Percentiles rank a stretch among this genome's conserved stretches.
Conservation (phyloP, 2,329 filamentous ascomycete species). For the Annulohypoxylon truncatum region DNA sequence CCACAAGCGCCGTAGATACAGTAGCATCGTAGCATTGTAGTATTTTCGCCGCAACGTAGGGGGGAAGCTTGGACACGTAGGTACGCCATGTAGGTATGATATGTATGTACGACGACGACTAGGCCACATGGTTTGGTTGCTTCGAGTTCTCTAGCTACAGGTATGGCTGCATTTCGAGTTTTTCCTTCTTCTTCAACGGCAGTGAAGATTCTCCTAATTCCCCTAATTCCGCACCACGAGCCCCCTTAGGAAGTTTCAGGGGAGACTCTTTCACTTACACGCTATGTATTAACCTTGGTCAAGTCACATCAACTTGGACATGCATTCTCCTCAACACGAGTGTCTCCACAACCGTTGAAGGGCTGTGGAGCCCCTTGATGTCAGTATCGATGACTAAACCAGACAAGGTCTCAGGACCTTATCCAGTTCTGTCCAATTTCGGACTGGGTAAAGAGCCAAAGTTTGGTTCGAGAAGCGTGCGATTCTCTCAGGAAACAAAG, state of each 20-base stretch:
- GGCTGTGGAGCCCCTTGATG: constrained; percentile 36
- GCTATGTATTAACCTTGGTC: constrained; percentile 8
- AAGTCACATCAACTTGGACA: constrained; percentile 30
- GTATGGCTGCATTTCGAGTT: constrained; percentile 18
- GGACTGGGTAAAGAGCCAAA: constrained; percentile 33
- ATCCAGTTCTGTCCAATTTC: constrained; percentile 30
- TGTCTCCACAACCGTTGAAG: constrained; percentile 33
- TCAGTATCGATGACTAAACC: constrained; percentile 36
- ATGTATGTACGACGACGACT: constrained; percentile 35
- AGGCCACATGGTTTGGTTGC: constrained; percentile 49
- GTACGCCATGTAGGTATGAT: constrained; percentile 13
- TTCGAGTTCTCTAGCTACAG: constrained; percentile 35
- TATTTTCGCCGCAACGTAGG: constrained; percentile 41
- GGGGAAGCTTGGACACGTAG: constrained; percentile 19
- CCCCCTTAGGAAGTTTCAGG: constrained; percentile 31
- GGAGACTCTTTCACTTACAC: constrained; percentile 24
- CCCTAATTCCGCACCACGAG: constrained; percentile 31
- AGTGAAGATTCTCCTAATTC: constrained; percentile 33
- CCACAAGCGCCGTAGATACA: constrained; percentile 34
- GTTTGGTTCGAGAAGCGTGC: constrained; percentile 36
- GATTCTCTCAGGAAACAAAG: constrained; percentile 20
- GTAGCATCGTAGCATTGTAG: constrained; percentile 19
- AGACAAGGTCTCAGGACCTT: constrained; percentile 28
- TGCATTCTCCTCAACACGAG: constrained; percentile 38
- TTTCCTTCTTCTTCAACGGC: not conserved